Conservation (phyloP, 352 stramenopile genomes). For the Phytopythium montanum region DNA sequence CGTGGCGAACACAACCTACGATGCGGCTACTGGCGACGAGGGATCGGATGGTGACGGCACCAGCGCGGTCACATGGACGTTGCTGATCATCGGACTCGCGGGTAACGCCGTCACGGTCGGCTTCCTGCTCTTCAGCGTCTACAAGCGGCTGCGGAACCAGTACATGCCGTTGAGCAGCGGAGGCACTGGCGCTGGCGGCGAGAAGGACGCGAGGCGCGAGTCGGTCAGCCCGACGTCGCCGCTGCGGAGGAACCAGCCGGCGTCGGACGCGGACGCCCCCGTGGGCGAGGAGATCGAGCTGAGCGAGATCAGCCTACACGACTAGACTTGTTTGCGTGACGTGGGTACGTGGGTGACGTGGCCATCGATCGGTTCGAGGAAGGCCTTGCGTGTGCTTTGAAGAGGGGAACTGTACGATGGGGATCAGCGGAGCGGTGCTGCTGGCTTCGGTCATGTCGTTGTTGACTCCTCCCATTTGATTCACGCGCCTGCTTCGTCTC, state of each 20-base stretch:
- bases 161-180: conserved; percentile 44
- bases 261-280: conserved; percentile 21
- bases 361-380: background rate
- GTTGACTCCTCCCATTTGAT: conserved; percentile 3
- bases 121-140: conserved; percentile 29
- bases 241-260: conserved; percentile 8
- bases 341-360: background rate
- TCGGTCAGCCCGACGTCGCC: conserved; percentile 10
- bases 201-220: conserved; percentile 6
- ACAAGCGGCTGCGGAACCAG: conserved; percentile 56
- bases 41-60: conserved; percentile 1
- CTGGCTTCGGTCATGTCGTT: too few relatives aligned
- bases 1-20: conserved; percentile 9
- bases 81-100: conserved; percentile 28
- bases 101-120: conserved; percentile 28
- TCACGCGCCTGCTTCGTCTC: conserved; percentile 2
- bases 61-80: conserved; percentile 31
- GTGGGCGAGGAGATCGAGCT: conserved; percentile 31
- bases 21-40: background rate
- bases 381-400: background rate
- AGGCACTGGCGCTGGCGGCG: background rate
- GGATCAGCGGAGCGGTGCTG: background rate
- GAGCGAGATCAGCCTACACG: conserved; percentile 52
- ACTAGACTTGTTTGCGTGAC: conserved; percentile 13
- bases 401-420: background rate